Evolutionary conservation across 2,329 filamentous ascomycete species (phyloP).

Genomic region (Ascosphaera pollenicola): DNA sequence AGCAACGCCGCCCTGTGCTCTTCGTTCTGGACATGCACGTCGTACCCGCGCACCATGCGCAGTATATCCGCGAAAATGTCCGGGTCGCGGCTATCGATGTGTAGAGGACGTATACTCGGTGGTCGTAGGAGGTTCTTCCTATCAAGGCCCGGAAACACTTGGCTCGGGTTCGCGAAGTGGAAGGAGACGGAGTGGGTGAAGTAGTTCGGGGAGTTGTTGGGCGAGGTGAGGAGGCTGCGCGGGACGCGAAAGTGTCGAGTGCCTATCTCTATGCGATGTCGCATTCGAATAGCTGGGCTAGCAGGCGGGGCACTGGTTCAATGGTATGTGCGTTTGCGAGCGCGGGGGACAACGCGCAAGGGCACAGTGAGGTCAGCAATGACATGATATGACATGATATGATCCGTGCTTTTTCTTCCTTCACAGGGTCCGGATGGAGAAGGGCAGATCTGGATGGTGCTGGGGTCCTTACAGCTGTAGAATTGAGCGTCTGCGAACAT

Average conservation of each 20-base stretch:
- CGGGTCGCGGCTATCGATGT: slow-evolving; percentile 60
- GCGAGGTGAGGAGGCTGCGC: slow-evolving; percentile 61
- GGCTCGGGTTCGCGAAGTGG: slow-evolving; percentile 60
- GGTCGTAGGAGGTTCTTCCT: slow-evolving; percentile 61
- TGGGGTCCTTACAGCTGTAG: slow-evolving; percentile 44
- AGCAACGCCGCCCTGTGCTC: slow-evolving; percentile 56
- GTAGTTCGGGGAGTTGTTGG: slow-evolving; percentile 87
- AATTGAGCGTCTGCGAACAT: slow-evolving; percentile 91
- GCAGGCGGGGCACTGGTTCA: slow-evolving; percentile 54
- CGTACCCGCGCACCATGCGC: slow-evolving; percentile 64
- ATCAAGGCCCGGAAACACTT: slow-evolving; percentile 70
- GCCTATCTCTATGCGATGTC: slow-evolving; percentile 86
- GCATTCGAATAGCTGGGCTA: slow-evolving; percentile 76
- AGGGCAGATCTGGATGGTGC: neutral
- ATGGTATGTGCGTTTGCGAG: slow-evolving; percentile 4
- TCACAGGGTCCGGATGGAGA: no score
- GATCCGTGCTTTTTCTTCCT: no score
- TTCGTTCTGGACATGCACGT: slow-evolving; percentile 52
- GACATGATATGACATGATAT: no score
- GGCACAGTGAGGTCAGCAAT: no score
- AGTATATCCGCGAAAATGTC: slow-evolving; percentile 67
- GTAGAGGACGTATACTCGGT: slow-evolving; percentile 64
- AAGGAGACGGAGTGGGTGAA: slow-evolving; percentile 78
- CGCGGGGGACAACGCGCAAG: neutral
- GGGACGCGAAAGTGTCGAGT: slow-evolving; percentile 74